These are phyloP conservation scores for Panaeolus cyanescens DNA, from an alignment of 768 basidiomycete species.

Conservation along the genomic window DNA sequence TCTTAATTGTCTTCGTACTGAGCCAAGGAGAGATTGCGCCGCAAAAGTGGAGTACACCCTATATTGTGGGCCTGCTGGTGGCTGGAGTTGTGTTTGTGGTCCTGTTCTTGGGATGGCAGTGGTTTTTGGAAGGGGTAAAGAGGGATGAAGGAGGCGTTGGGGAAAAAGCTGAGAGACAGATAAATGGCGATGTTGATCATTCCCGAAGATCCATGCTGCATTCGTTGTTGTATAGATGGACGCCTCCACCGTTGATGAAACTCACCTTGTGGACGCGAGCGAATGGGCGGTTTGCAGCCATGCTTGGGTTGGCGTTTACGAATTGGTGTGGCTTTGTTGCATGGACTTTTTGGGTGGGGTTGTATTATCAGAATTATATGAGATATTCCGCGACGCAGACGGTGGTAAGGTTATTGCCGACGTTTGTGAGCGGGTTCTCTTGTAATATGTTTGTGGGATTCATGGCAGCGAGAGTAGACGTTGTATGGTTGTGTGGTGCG, in stretches of 20 bases:
- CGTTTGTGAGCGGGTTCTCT: constrained; percentile 63
- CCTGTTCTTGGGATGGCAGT: constrained; percentile 68
- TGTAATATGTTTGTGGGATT: constrained; percentile 70
- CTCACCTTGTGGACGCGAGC: constrained; percentile 64
- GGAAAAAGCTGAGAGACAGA: background rate
- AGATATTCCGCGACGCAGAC: constrained; percentile 55
- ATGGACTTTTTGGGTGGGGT: constrained; percentile 53
- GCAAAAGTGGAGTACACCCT: constrained; percentile 57
- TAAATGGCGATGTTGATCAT: background rate
- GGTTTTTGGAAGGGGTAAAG: constrained; percentile 52
- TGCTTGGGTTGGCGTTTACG: constrained; percentile 64
- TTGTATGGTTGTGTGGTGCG: constrained; percentile 61
- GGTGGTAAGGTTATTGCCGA: constrained; percentile 70
- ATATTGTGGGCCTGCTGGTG: constrained; percentile 73
- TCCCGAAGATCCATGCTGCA: too few species aligned
- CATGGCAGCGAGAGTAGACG: constrained; percentile 53
- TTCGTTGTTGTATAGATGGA: too few species aligned
- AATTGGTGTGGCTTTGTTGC: constrained; percentile 60
- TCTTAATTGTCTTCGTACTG: constrained; percentile 73
- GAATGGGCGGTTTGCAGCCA: constrained; percentile 59
- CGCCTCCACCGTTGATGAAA: constrained; percentile 67
- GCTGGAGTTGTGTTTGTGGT: constrained; percentile 57
- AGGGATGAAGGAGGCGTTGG: constrained; percentile 7
- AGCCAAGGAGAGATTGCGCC: constrained; percentile 64
- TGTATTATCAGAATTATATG: constrained; percentile 74